Percentiles rank a stretch among this genome's conserved stretches.
Conservation (phyloP, 2,329 filamentous ascomycete genomes). For the Coleophoma cylindrospora region DNA sequence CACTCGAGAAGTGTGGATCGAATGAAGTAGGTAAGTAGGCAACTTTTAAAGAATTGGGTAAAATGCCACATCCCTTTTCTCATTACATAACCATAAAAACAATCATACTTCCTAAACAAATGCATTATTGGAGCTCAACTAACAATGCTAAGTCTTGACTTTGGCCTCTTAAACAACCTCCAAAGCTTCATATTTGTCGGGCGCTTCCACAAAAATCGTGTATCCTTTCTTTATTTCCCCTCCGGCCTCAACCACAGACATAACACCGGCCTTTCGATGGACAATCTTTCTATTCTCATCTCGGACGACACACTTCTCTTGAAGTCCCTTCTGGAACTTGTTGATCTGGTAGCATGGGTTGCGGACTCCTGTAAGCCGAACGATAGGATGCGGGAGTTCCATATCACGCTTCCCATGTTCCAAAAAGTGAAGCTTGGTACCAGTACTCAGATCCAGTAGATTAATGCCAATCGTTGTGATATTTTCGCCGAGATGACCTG, state of each 20-base stretch:
- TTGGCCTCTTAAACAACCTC: background rate
- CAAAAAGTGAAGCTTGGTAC: conserved; percentile 8
- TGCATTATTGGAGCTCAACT: too few relatives aligned
- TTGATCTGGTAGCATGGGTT: conserved; percentile 9
- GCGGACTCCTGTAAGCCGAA: conserved; percentile 7
- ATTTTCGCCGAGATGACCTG: conserved; percentile 12
- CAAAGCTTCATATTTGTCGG: background rate
- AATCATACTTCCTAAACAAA: too few relatives aligned
- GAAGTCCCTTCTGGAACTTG: conserved; percentile 5
- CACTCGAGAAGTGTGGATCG: too few relatives aligned
- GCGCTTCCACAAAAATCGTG: background rate
- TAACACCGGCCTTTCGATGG: conserved; percentile 33
- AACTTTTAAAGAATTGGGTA: too few relatives aligned
- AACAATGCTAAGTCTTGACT: too few relatives aligned
- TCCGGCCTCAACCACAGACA: conserved; percentile 16
- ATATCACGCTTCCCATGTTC: background rate
- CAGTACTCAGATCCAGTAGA: conserved; percentile 2
- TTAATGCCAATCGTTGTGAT: conserved; percentile 10
- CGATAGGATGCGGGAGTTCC: background rate
- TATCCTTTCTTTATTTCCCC: conserved; percentile 4
- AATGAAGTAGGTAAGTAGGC: too few relatives aligned
- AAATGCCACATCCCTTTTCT: too few relatives aligned
- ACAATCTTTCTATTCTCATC: conserved; percentile 13
- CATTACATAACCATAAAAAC: too few relatives aligned
- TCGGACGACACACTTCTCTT: background rate